Conservation (phyloP, 345 rosid genomes). For the Erysimum cheiranthoides region DNA sequence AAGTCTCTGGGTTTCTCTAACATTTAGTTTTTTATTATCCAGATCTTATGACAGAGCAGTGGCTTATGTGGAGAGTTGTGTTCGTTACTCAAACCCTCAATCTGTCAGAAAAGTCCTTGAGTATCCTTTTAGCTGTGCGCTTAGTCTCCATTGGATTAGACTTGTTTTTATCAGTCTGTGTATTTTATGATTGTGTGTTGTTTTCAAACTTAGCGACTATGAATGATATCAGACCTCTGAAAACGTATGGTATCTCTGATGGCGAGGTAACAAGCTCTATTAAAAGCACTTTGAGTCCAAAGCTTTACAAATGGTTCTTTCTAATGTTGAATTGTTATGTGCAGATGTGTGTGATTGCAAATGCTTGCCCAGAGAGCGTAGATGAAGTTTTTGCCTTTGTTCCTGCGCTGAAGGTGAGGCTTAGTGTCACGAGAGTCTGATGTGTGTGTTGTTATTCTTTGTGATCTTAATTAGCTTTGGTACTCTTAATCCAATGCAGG, state of each 20-base stretch:
- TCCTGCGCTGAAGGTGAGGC: slow-evolving; percentile 76
- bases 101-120: no score
- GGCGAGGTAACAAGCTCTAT: slow-evolving; percentile 69
- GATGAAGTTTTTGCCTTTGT: slow-evolving; percentile 86
- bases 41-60: no score
- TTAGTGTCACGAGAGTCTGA: slow-evolving; percentile 3
- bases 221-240: slow-evolving; percentile 55
- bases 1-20: no score
- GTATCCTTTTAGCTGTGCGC: no score
- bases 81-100: no score
- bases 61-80: no score
- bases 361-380: slow-evolving; percentile 68
- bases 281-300: not conserved
- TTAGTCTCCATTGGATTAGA: not conserved
- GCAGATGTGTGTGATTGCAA: slow-evolving; percentile 78
- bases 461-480: no score
- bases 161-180: slow-evolving; percentile 25
- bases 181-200: slow-evolving; percentile 19
- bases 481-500: no score
- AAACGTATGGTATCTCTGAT: slow-evolving; percentile 62
- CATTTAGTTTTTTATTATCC: no score
- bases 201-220: slow-evolving; percentile 48
- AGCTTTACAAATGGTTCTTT: slow-evolving; percentile 27
- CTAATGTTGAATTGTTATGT: slow-evolving; percentile 42
- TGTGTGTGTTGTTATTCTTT: no score